Evolutionary conservation across 192 early-diverging fungal species (phyloP), one percentile per base, ranked within the genome.

Genomic region (Coemansia sp.): DNA sequence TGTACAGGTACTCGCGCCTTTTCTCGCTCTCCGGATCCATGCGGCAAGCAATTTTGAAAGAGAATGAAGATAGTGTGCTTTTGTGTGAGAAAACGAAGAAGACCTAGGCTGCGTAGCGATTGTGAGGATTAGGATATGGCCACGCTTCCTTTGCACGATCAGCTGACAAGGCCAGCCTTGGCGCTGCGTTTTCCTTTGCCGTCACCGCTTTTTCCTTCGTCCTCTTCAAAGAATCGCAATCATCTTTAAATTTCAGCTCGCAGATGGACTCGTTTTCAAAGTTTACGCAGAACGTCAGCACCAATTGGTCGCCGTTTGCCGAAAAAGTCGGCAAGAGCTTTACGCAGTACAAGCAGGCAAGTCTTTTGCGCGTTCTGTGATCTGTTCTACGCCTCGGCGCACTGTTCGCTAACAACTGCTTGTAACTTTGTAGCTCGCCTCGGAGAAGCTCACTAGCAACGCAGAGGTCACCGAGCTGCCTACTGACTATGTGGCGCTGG

Each of bases 381-480:
- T n/a, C 38, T 18, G 60, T 43, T 28, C 36, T 31, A 20, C n/a
- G 25, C 14, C 52, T 14, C 26, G 14, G 25, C 26, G 10, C 48
- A 23, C 10, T 28, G 13, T 6, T 26, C 13, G 23, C 26, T 52
- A 52, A 52, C 25, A 23, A 16, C 28, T 45, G 5, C 16, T 31
- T 66, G 61, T 41, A 36, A 57, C 41, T 18, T 81, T 21, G 41
- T 64, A 97, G 93, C 91, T 90, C 84, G 95, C 95, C 23, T 87
- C 89, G 64, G 97, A 99, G 72, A 88, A 88, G 73, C 83, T 96
- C 58, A 92, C 91, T 35, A 90, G 78, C 61, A 84, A 84, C 12
- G 85, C 86, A 21, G 93, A 96, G 61, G 85, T 95, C 31, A 99
- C 97, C 33, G 92, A 93, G 61, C 88, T 99, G 28, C 97, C 97